These are phyloP conservation scores for Epichloe sp. DNA, from an alignment of 2,329 filamentous ascomycete genomes.

Conservation along the genomic window DNA sequence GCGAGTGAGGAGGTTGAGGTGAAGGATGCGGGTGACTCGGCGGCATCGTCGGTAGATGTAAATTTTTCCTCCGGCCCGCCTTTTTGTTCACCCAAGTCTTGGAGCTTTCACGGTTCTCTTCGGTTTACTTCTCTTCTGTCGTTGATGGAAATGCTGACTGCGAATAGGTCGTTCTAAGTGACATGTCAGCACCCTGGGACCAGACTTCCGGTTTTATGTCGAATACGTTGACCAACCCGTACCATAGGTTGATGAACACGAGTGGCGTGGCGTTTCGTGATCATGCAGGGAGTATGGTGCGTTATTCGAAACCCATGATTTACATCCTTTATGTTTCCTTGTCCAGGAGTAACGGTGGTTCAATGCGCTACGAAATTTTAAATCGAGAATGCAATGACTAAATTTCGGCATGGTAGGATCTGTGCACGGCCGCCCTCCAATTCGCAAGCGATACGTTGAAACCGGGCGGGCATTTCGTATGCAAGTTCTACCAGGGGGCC, in stretches of 20 bases:
- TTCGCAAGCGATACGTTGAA: conserved; percentile 80
- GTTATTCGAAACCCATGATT: conserved; percentile 13
- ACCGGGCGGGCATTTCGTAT: conserved; percentile 78
- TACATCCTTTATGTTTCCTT: no score
- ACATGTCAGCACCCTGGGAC: conserved; percentile 97
- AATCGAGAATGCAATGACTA: no score
- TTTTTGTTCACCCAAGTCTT: no score
- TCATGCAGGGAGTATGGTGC: conserved; percentile 88
- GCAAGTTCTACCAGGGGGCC: conserved; percentile 90
- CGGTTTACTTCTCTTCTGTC: not conserved
- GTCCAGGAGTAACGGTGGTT: no score
- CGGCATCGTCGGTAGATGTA: conserved; percentile 48
- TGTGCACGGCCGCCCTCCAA: conserved; percentile 71
- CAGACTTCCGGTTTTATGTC: conserved; percentile 67
- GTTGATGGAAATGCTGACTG: not conserved
- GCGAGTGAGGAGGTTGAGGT: conserved; percentile 12
- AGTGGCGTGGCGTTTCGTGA: conserved; percentile 78
- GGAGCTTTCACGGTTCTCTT: no score
- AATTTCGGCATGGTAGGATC: conserved; percentile 46
- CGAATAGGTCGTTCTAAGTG: conserved; percentile 70
- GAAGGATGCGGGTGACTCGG: conserved; percentile 12
- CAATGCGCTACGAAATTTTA: no score
- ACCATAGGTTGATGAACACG: conserved; percentile 98
- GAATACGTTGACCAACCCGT: conserved; percentile 88
- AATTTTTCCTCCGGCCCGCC: conserved; percentile 12